Percentiles rank a stretch among this genome's conserved stretches.
Evolutionary conservation across 1,284 basidiomycete species (phyloP).

Genomic region (Cryptococcus sp.): DNA sequence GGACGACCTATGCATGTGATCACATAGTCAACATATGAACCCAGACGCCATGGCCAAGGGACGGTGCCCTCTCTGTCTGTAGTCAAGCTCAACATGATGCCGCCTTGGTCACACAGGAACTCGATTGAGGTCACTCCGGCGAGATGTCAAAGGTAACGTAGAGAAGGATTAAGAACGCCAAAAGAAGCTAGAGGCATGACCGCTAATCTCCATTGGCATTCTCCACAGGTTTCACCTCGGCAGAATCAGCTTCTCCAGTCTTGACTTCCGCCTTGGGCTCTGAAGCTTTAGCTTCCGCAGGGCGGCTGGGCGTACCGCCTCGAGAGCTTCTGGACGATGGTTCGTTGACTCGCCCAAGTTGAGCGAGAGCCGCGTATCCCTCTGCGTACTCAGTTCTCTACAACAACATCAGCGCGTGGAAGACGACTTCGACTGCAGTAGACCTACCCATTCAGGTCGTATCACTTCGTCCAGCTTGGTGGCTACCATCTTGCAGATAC

Average conservation of each 20-base stretch:
- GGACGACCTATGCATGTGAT: no score
- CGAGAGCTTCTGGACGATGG: conserved; percentile 14
- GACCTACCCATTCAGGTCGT: conserved; percentile 49
- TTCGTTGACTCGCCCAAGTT: conserved; percentile 14
- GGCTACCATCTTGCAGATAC: conserved; percentile 48
- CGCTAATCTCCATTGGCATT: no score
- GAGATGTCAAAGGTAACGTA: no score
- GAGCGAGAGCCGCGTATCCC: conserved; percentile 11
- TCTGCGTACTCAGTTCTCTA: conserved; percentile 16
- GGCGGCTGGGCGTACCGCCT: conserved; percentile 15
- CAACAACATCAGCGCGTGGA: not conserved
- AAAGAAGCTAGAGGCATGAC: no score
- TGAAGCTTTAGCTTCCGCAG: not conserved
- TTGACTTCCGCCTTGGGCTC: not conserved
- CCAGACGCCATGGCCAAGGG: no score
- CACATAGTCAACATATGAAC: no score
- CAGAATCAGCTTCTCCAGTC: not conserved
- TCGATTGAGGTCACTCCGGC: no score
- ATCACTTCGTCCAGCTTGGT: conserved; percentile 42
- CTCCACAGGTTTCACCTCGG: no score
- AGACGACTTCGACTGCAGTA: not conserved
- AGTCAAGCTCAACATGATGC: no score
- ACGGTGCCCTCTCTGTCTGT: no score
- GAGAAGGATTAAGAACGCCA: no score
- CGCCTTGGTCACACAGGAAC: no score